Evolutionary conservation across 441 rosid species (phyloP), one percentile per base, ranked within the genome.

Genomic region (Gossypium laxum): DNA sequence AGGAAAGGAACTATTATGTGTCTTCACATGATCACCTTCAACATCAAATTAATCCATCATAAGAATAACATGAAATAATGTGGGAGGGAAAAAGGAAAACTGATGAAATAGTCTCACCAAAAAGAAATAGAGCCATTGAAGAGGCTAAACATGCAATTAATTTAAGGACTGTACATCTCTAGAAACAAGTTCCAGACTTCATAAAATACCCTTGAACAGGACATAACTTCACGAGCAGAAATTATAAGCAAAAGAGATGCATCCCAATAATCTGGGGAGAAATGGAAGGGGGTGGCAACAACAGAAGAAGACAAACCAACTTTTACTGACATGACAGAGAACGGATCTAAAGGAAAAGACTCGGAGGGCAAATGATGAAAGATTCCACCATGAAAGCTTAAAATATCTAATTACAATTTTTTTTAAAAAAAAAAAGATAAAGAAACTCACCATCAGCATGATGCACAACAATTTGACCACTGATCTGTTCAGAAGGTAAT

Each of bases 401-500:
- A 67, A 32, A 19, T 5, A 64, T 64, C 18, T 10, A 48, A 24
- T 66, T 65, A 56, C 51, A 21, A 28, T 63, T 48, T 34, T 45
- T 57, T 76, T 26, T 22, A 50, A 0, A 21, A 26, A 17, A 67
- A 70, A 38, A 51, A 22, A 24, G 2, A 50, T 2, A 5, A 67
- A 69, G 47, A 57, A 43, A 57, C 81, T 75, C 69, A 81, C 88
- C 78, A 47, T 69, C 77, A 73, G 54, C 61, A 79, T 24, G 62
- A 57, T 77, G 69, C 55, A 19, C 54, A 21, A 65, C 79, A 74
- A 51, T 56, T 80, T 80, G 55, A 67, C 32, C 73, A 58, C 17
- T 15, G 55, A 22, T 75, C 57, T 67, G 85, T 63, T 58, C 75
- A 73, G 85, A 72, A 21, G 4, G 50, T 34, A 56, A 47, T 34